Conservation (phyloP, 148 eudicot genomes). For the Vaccinium macrocarpon region DNA sequence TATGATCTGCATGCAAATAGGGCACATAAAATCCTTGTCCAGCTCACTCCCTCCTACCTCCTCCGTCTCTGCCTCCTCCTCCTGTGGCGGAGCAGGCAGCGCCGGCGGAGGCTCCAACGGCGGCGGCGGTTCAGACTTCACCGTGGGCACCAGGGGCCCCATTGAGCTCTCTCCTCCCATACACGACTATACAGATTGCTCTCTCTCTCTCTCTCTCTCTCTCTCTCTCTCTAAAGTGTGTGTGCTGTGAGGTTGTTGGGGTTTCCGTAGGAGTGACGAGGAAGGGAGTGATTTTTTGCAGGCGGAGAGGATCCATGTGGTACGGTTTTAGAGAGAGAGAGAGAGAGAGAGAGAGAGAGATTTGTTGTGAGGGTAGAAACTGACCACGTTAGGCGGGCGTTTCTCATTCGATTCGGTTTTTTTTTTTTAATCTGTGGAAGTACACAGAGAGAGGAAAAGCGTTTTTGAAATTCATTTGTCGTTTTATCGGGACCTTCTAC, state of each 20-base stretch:
- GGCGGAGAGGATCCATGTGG: constrained; percentile 3
- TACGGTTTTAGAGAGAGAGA: constrained; percentile 15
- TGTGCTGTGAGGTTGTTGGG: neutral
- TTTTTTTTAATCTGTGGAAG: neutral
- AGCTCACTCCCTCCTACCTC: constrained; percentile 21
- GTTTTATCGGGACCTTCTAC: neutral
- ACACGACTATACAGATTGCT: neutral
- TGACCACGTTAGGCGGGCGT: constrained; percentile 41
- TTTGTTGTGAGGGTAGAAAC: constrained; percentile 39
- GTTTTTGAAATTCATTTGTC: neutral
- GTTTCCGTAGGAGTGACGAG: neutral
- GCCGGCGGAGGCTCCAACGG: constrained; percentile 8
- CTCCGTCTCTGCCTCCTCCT: neutral
- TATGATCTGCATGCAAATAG: constrained; percentile 51
- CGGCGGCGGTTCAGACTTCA: constrained; percentile 23
- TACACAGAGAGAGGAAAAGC: too few relatives aligned
- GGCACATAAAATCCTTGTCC: constrained; percentile 54
- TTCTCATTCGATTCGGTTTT: neutral
- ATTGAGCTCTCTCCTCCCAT: constrained; percentile 21
- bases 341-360: neutral
- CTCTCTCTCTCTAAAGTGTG: neutral
- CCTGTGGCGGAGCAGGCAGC: neutral
- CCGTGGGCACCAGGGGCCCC: constrained; percentile 49
- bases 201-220: neutral
- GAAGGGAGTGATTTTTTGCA: neutral